These are phyloP conservation scores for Apiospora koreana DNA, from an alignment of 2,329 filamentous ascomycete genomes.

Conservation along the genomic window DNA sequence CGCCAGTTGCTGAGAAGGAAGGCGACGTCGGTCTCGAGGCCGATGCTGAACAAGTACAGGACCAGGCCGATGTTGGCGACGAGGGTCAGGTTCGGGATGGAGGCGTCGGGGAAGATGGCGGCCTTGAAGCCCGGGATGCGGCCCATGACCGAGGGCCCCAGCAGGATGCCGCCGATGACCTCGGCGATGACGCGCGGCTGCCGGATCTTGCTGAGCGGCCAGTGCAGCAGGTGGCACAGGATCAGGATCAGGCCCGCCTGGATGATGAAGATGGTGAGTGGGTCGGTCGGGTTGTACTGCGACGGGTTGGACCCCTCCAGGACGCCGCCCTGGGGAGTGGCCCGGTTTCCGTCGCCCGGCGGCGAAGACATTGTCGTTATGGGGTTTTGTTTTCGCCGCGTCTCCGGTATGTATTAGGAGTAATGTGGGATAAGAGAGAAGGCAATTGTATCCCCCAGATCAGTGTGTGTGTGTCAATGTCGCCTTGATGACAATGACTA, in stretches of 20 bases:
- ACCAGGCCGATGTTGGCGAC: conserved; percentile 74
- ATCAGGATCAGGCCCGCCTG: conserved; percentile 75
- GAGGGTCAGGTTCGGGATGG: conserved; percentile 66
- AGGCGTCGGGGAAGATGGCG: conserved; percentile 64
- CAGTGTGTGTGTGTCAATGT: neutral
- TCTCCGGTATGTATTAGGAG: neutral
- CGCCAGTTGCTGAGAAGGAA: conserved; percentile 71
- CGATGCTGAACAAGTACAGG: conserved; percentile 74
- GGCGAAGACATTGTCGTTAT: conserved; percentile 20
- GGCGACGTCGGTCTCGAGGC: conserved; percentile 71
- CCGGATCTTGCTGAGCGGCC: conserved; percentile 68
- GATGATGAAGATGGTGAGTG: conserved; percentile 76
- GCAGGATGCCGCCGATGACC: conserved; percentile 73
- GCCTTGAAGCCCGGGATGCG: conserved; percentile 69
- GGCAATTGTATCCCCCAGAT: too few relatives aligned
- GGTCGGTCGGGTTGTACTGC: conserved; percentile 68
- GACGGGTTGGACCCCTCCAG: conserved; percentile 71
- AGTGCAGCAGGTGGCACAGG: conserved; percentile 71
- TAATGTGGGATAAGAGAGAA: neutral
- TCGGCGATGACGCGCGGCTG: conserved; percentile 79
- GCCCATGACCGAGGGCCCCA: conserved; percentile 75
- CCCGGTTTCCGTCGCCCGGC: conserved; percentile 29
- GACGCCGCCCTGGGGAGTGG: conserved; percentile 58
- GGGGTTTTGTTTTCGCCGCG: neutral
- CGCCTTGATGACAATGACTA: neutral